Conservation (phyloP, 2,329 filamentous ascomycete genomes). For the Colletotrichum somersetense region DNA sequence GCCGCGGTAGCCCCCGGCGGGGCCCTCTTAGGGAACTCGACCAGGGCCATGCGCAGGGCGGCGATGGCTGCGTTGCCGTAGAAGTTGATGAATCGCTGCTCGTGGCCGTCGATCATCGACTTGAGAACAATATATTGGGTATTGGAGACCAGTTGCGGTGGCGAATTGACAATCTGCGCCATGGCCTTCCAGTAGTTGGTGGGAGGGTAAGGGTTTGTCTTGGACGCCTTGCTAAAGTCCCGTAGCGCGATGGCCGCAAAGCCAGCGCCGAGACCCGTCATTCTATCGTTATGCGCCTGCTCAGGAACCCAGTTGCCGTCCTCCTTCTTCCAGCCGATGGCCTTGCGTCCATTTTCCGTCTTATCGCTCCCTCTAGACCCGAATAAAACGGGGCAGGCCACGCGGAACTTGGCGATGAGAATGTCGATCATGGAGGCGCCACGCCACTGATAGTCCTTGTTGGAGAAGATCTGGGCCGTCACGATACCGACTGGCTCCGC, state of each 20-base stretch:
- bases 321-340: slow-evolving; percentile 81
- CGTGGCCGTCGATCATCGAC: slow-evolving; percentile 78
- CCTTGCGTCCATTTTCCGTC: slow-evolving; percentile 73
- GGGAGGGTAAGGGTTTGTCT: slow-evolving; percentile 81
- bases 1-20: slow-evolving; percentile 62
- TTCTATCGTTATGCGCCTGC: slow-evolving; percentile 82
- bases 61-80: slow-evolving; percentile 84
- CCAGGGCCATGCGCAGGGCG: slow-evolving; percentile 75
- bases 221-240: slow-evolving; percentile 79
- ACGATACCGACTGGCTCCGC: slow-evolving; percentile 87
- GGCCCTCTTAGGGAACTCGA: slow-evolving; percentile 77
- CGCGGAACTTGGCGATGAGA: slow-evolving; percentile 85
- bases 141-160: slow-evolving; percentile 74
- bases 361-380: slow-evolving; percentile 83
- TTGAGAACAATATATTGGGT: slow-evolving; percentile 80
- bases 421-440: slow-evolving; percentile 82
- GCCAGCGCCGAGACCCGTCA: slow-evolving; percentile 86
- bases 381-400: slow-evolving; percentile 86
- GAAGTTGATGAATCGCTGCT: slow-evolving; percentile 81
- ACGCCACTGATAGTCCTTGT: slow-evolving; percentile 74
- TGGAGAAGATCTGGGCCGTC: slow-evolving; percentile 79
- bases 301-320: slow-evolving; percentile 72
- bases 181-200: slow-evolving; percentile 86
- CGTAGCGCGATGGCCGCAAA: slow-evolving; percentile 87
- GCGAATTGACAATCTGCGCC: slow-evolving; percentile 81